phyloP scores from a whole-genome alignment of 108 stramenopile species.

The Parietichytrium sp. region DNA sequence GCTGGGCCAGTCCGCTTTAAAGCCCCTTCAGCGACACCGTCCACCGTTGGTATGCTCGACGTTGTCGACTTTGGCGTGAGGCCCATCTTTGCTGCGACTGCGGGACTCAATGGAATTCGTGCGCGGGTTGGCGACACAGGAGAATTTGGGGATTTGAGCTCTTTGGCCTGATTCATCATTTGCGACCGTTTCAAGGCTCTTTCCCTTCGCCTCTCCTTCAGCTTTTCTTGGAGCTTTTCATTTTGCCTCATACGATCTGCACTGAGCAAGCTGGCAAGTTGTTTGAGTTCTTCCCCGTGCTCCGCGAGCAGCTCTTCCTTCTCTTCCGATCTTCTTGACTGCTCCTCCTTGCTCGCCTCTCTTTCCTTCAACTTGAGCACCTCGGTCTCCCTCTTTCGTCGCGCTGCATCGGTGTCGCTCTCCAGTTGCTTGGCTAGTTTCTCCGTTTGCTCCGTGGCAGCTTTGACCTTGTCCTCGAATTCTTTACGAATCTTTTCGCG shows the following conservation, averaged over 20 bases:
- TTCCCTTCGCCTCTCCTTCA: neutral
- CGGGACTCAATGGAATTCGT: no score
- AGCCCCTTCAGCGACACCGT: no score
- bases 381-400: conserved; percentile 5
- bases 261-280: neutral
- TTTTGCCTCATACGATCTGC: conserved; percentile 30
- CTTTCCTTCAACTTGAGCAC: no score
- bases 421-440: neutral
- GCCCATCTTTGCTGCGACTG: no score
- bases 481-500: conserved; percentile 27
- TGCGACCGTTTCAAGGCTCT: neutral
- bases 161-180: neutral
- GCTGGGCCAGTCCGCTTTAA: no score
- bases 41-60: no score
- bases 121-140: no score
- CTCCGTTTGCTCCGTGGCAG: conserved; percentile 1
- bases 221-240: conserved; percentile 24
- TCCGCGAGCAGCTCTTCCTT: conserved; percentile 32
- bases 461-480: conserved; percentile 8
- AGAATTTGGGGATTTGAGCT: no score
- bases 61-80: no score
- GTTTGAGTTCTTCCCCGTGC: conserved; percentile 8
- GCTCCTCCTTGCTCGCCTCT: no score
- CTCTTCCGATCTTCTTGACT: no score
- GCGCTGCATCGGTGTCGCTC: neutral